Percentiles rank a stretch among this genome's conserved stretches.
phyloP scores from a whole-genome alignment of 2,329 filamentous ascomycete genomes.

The Amphichorda felina region DNA sequence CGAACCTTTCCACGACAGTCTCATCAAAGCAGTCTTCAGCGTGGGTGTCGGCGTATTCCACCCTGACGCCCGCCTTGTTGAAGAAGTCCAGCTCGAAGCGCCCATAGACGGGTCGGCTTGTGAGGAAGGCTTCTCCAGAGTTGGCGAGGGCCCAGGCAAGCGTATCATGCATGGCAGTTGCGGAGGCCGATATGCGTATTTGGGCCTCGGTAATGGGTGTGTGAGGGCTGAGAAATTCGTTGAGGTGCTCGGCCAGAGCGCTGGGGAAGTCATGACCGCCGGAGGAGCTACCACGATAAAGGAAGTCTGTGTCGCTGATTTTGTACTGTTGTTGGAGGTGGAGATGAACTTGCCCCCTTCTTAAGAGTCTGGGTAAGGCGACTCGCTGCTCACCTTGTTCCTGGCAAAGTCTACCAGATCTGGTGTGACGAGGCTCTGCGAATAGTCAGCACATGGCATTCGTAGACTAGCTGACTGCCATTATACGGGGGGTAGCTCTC shows the following conservation, averaged over 20 bases:
- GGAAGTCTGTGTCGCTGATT: conserved; percentile 13
- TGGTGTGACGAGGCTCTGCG: conserved; percentile 26
- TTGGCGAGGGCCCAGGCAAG: conserved; percentile 25
- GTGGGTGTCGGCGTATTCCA: conserved; percentile 31
- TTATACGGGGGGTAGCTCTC: too few relatives aligned
- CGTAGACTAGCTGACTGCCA: too few relatives aligned
- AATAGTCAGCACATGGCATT: not conserved
- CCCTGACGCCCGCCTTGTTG: conserved; percentile 24
- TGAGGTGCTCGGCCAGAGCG: conserved; percentile 23
- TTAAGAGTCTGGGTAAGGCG: too few relatives aligned
- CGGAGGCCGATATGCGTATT: conserved; percentile 20
- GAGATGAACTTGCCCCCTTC: too few relatives aligned
- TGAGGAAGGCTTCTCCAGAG: conserved; percentile 24
- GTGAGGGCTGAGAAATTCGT: conserved; percentile 21
- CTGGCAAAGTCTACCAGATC: conserved; percentile 15
- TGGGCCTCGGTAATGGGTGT: conserved; percentile 14
- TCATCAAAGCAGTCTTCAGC: conserved; percentile 31
- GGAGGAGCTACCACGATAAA: conserved; percentile 21
- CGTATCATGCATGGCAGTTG: conserved; percentile 26
- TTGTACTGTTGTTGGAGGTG: too few relatives aligned
- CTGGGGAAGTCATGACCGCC: conserved; percentile 20
- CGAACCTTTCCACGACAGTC: conserved; percentile 29
- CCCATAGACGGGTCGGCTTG: conserved; percentile 30
- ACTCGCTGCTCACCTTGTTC: conserved; percentile 16
- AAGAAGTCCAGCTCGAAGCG: conserved; percentile 36